Base-by-base conservation (phyloP, 179 eudicot species). In the Beta corolliflora region DNA sequence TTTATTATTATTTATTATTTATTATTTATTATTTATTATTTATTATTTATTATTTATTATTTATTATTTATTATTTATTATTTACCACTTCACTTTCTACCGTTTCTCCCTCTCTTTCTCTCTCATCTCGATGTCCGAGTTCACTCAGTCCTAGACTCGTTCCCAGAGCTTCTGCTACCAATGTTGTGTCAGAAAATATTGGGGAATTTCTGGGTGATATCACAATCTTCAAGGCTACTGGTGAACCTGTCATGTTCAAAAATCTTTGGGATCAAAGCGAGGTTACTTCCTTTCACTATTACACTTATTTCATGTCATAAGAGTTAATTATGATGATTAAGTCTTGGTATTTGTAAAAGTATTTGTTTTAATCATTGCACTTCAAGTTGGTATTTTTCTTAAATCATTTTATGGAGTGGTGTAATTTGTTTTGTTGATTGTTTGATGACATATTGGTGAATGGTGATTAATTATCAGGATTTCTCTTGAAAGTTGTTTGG, bases 241-340 rank as follows among this genome's bases (percentile, higher is more conserved):
- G 96, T 31, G 89, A 94, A 80, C 54, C 92, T 16, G 93, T 92
- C 64, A 45, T 84, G 82, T 84, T 94, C 82, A 86, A 81, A 82
- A 90, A 92, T 60, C 91, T 95, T 12, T 93, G 97, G 97, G 94
- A 93, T 86, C 97, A 90, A 53, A 86, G 88, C 65, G 89, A 93
- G 97, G 98, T 93, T 79, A 4, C 8, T 50, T 36, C 9, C 4
- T 5, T 18, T 44, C 4, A 31, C 73, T 9, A 46, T 6, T 19
- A 5, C 44, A 41, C 25, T 6, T 41, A 44, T 73, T 52, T 50
- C 23, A 19, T 31, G 0, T 36, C 36, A 36, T 29, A 29, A 2
- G 46, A 31, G 5, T 36, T 15, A 15, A 29, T 3, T 67, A 21
- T 1, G 15, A 25, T 14, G 69, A 5, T 65, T 2, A 21, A 61